A percentile compares a stretch with the other conserved stretches of the same genome.
phyloP scores from a whole-genome alignment of 2,329 filamentous ascomycete species.

The Aspergillus sp. region DNA sequence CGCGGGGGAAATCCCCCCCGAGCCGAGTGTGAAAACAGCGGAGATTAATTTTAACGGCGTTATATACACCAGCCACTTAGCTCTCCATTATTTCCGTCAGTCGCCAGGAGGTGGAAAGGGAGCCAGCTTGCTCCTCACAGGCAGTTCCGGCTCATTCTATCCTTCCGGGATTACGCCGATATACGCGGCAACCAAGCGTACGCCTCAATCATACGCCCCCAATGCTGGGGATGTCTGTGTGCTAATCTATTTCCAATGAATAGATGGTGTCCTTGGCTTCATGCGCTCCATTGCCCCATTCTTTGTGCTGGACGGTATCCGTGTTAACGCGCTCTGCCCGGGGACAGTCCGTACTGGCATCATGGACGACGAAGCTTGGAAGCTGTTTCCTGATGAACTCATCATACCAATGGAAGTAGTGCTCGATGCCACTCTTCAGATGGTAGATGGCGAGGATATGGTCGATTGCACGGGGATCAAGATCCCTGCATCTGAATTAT shows the following conservation, averaged over 20 bases:
- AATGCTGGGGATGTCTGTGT: not conserved
- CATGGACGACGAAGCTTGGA: conserved; percentile 11
- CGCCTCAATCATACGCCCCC: not conserved
- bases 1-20: conserved; percentile 16
- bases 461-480: conserved; percentile 7
- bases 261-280: conserved; percentile 34
- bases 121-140: conserved; percentile 31
- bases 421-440: conserved; percentile 9
- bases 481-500: conserved; percentile 4
- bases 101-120: conserved; percentile 16
- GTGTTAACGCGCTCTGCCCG: conserved; percentile 29
- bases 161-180: conserved; percentile 30
- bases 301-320: conserved; percentile 30
- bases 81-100: conserved; percentile 36
- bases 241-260: too few species aligned
- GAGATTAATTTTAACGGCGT: conserved; percentile 41
- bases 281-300: conserved; percentile 32
- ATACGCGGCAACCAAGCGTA: conserved; percentile 36
- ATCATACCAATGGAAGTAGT: conserved; percentile 11
- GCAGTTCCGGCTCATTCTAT: conserved; percentile 35
- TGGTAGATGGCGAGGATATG: conserved; percentile 10
- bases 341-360: conserved; percentile 24
- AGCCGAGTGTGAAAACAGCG: conserved; percentile 30
- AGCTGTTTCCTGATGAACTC: conserved; percentile 10
- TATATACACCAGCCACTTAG: conserved; percentile 37